These are phyloP conservation scores for Sugiyamaella qingdaonensis DNA, from an alignment of 805 yeast species.

Conservation along the genomic window DNA sequence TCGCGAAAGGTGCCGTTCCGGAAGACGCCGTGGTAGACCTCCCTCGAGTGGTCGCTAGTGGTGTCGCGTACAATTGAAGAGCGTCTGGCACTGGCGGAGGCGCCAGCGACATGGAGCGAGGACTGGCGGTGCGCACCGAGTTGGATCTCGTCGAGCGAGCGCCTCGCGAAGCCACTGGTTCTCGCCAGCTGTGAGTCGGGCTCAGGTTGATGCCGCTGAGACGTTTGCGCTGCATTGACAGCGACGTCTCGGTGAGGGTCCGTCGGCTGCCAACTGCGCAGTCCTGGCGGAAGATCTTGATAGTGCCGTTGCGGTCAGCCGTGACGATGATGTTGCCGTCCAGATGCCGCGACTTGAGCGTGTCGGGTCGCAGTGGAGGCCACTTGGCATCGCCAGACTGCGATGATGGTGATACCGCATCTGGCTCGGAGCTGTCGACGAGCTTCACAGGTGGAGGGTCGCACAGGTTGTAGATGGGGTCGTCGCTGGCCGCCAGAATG, in stretches of 20 bases:
- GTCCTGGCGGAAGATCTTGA: constrained; percentile 78
- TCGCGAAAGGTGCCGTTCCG: not conserved
- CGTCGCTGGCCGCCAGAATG: constrained; percentile 67
- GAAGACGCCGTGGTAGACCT: not conserved
- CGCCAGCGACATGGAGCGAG: not conserved
- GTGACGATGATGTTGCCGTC: constrained; percentile 57
- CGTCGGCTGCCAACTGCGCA: constrained; percentile 45
- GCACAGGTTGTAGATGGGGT: constrained; percentile 65
- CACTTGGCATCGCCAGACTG: not conserved
- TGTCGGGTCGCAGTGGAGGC: constrained; percentile 14
- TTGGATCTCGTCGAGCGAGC: constrained; percentile 11
- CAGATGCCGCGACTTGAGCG: constrained; percentile 18
- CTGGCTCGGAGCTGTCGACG: constrained; percentile 9
- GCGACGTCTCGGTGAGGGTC: constrained; percentile 12
- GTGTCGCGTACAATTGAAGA: not conserved
- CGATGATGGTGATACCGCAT: too few relatives aligned
- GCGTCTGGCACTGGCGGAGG: not conserved
- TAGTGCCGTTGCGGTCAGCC: constrained; percentile 67
- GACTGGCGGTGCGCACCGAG: constrained; percentile 11
- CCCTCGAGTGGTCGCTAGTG: not conserved
- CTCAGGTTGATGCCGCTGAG: constrained; percentile 20
- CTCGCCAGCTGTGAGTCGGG: constrained; percentile 20
- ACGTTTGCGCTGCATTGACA: constrained; percentile 18
- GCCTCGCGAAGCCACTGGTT: constrained; percentile 11
- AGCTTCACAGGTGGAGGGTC: constrained; percentile 31